A percentile compares a stretch with the other conserved stretches of the same genome.
These are phyloP conservation scores for Lasiodiplodia sp. DNA, from an alignment of 2,329 filamentous ascomycete species.

Conservation along the genomic window DNA sequence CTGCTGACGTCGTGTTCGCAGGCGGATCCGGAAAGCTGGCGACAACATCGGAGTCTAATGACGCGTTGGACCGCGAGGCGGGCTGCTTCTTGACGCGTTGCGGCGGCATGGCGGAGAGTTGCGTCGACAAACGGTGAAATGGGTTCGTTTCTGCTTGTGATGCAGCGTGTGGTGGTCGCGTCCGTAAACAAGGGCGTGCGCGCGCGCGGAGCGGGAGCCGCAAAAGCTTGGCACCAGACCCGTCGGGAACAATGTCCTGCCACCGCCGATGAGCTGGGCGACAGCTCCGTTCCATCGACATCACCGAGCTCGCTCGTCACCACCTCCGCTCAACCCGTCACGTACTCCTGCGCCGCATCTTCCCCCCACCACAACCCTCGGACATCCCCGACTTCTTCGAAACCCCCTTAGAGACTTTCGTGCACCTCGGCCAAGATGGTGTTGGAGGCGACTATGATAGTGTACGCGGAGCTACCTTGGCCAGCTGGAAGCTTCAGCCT, in stretches of 20 bases:
- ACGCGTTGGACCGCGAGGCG: background rate
- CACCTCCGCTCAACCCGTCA: background rate
- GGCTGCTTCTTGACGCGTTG: slow-evolving; percentile 27
- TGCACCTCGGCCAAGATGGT: slow-evolving; percentile 76
- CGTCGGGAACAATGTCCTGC: slow-evolving; percentile 20
- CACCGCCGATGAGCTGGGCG: slow-evolving; percentile 18
- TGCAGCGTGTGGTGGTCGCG: slow-evolving; percentile 8
- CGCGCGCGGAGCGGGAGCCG: slow-evolving; percentile 15
- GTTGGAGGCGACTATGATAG: slow-evolving; percentile 99
- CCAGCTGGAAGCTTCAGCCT: slow-evolving; percentile 30
- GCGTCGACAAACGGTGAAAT: slow-evolving; percentile 4
- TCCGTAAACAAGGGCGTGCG: slow-evolving; percentile 27
- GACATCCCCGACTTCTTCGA: background rate
- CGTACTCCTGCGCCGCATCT: slow-evolving; percentile 8
- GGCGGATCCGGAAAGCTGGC: slow-evolving; percentile 19
- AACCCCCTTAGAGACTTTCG: background rate
- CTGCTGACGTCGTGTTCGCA: slow-evolving; percentile 32
- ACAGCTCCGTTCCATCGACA: slow-evolving; percentile 23
- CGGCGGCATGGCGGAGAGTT: slow-evolving; percentile 14
- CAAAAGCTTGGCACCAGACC: slow-evolving; percentile 18
- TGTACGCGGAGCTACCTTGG: slow-evolving; percentile 55
- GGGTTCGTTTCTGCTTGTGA: background rate
- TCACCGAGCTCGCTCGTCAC: slow-evolving; percentile 25
- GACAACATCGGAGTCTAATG: slow-evolving; percentile 8
- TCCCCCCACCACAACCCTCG: background rate